phyloP scores from a whole-genome alignment of 148 eudicot genomes.

The Oxyria digyna region DNA sequence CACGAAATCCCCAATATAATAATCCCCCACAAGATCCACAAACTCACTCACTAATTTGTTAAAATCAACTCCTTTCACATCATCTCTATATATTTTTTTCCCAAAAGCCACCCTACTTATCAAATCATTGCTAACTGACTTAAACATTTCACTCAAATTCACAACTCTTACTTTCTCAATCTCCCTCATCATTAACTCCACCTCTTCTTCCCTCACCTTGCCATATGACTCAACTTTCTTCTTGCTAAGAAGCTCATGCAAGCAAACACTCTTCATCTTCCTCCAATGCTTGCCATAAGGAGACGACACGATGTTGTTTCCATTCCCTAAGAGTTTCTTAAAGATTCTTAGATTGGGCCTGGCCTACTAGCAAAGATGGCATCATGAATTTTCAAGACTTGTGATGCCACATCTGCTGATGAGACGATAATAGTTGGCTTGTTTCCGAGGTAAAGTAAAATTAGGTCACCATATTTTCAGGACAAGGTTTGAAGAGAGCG shows the following conservation, averaged over 20 bases:
- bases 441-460: constrained; percentile 39
- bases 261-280: neutral
- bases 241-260: constrained; percentile 10
- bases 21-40: neutral
- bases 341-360: constrained; percentile 3
- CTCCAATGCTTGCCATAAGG: constrained; percentile 20
- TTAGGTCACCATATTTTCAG: constrained; percentile 7
- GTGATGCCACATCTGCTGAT: constrained; percentile 15
- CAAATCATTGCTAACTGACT: constrained; percentile 7
- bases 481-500: constrained; percentile 10
- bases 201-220: constrained; percentile 18
- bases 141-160: constrained; percentile 14
- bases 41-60: neutral
- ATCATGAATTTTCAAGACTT: constrained; percentile 18
- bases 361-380: constrained; percentile 14
- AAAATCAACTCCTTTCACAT: neutral
- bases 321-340: constrained; percentile 7
- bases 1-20: constrained; percentile 9
- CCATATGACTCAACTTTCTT: constrained; percentile 15
- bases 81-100: neutral
- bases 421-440: constrained; percentile 22
- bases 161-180: neutral
- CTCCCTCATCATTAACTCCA: constrained; percentile 4
- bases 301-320: constrained; percentile 11
- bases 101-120: constrained; percentile 22